Base-by-base conservation (phyloP, 305 asterid species). In the Solanum hybrid region DNA sequence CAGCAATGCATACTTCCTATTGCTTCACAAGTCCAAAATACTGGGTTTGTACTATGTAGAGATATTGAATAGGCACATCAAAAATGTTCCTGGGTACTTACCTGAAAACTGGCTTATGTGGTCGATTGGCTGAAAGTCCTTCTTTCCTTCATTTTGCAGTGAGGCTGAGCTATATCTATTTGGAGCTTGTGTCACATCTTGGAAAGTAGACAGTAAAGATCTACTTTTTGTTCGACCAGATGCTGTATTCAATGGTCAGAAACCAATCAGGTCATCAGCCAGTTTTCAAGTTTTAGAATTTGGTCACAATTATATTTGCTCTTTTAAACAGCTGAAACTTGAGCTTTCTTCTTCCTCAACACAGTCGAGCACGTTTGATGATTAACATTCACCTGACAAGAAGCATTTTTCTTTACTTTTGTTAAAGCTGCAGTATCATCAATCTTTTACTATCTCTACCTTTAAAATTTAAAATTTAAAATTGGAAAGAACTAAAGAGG, bases 201-300 rank as follows among this genome's bases (percentile, higher is more conserved):
- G 99, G 99, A 97, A 95, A 95, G 98, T 97, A 86, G 95, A 93
- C 85, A 88, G 64, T 87, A 97, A 93, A 90, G 98, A 97, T 94
- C 95, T 97, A 90, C 98, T 97, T 88, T 97, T 96, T 90, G 99
- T 97, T 89, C 96, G 99, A 85, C 99, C 99, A 87, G 99, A 97
- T 93, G 99, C 99, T 90, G 98, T 95, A 82, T 96, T 95, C 90
- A 94, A 93, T 24, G 99, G 99, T 73, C 96, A 95, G 93, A 97
- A 97, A 93, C 99, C 99, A 73, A 97, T 97, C 94, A 97, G 99
- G 99, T 95, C 90, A 87, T 35, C 75, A 15, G 38, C 51, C 87
- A 22, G 12, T 14, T 72, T 36, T 84, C 76, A 38, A 37, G 66
- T 22, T 89, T 72, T 60, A 14, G 40, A 85, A 85, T 45, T 64